These are phyloP conservation scores for Alternaria sp. DNA, from an alignment of 2,329 filamentous ascomycete genomes.

Conservation along the genomic window DNA sequence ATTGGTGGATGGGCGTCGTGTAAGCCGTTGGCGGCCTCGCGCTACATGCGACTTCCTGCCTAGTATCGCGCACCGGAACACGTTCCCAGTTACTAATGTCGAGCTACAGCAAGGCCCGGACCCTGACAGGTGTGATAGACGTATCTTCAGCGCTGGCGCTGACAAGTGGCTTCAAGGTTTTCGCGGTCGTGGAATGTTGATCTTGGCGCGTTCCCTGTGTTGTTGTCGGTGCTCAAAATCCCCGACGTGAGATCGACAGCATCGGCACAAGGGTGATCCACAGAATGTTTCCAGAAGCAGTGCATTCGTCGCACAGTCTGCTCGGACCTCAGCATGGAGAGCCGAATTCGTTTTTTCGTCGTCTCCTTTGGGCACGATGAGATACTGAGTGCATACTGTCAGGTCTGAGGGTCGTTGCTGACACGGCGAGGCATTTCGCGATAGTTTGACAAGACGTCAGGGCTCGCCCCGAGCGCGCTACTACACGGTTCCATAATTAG, in stretches of 20 bases:
- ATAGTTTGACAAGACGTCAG: background rate
- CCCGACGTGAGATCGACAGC: slow-evolving; percentile 2
- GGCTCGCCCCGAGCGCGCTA: background rate
- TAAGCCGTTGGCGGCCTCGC: background rate
- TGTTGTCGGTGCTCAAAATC: background rate
- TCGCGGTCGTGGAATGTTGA: background rate
- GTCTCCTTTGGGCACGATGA: background rate
- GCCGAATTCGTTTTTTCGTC: background rate
- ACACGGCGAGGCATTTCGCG: background rate
- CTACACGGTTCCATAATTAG: background rate
- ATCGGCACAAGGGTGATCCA: background rate
- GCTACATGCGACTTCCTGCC: background rate
- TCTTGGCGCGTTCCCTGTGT: background rate
- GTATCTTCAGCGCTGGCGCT: background rate
- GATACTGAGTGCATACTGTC: background rate
- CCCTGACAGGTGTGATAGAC: background rate
- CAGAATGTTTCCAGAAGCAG: background rate
- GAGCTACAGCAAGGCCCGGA: background rate
- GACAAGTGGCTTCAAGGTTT: background rate
- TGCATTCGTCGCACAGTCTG: background rate
- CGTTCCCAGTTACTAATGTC: background rate
- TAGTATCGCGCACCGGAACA: background rate
- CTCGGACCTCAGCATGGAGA: background rate
- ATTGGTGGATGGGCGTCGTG: background rate
- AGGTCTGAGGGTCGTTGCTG: background rate